Conservation (phyloP, 169 alveolate species). For the Babesia caballi region DNA sequence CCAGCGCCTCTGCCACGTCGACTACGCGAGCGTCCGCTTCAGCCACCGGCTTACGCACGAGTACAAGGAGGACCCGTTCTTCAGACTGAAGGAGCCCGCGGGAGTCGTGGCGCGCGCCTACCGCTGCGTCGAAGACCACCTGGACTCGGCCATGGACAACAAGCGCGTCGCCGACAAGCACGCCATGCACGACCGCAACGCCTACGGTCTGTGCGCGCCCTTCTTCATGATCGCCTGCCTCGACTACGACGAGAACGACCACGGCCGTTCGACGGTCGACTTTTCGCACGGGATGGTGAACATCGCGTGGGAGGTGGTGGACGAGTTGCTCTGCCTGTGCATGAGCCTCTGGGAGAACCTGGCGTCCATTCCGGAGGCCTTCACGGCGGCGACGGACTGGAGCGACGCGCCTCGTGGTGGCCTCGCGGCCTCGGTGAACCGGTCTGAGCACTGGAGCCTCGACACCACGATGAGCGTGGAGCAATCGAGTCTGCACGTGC, state of each 20-base stretch:
- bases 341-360: not conserved
- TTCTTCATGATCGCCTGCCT: constrained; percentile 43
- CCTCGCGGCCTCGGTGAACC: too few species aligned
- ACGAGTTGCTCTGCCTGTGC: constrained; percentile 3
- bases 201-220: not conserved
- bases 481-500: constrained; percentile 23
- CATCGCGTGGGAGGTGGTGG: constrained; percentile 57
- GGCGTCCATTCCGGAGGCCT: not conserved
- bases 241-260: constrained; percentile 5
- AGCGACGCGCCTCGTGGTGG: not conserved
- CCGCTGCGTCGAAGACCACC: not conserved
- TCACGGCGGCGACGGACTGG: not conserved
- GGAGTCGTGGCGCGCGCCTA: not conserved
- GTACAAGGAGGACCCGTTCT: constrained; percentile 14
- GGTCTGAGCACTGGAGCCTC: not conserved
- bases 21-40: constrained; percentile 1
- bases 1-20: not conserved
- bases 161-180: not conserved
- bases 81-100: not conserved
- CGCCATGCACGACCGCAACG: not conserved
- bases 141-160: constrained; percentile 4
- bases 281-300: constrained; percentile 29
- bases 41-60: constrained; percentile 11
- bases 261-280: constrained; percentile 15
- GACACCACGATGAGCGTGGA: constrained; percentile 36